A percentile compares a stretch with the other conserved stretches of the same genome.
These are phyloP conservation scores for Cordyceps tenuipes DNA, from an alignment of 2,329 filamentous ascomycete genomes.

Conservation along the genomic window DNA sequence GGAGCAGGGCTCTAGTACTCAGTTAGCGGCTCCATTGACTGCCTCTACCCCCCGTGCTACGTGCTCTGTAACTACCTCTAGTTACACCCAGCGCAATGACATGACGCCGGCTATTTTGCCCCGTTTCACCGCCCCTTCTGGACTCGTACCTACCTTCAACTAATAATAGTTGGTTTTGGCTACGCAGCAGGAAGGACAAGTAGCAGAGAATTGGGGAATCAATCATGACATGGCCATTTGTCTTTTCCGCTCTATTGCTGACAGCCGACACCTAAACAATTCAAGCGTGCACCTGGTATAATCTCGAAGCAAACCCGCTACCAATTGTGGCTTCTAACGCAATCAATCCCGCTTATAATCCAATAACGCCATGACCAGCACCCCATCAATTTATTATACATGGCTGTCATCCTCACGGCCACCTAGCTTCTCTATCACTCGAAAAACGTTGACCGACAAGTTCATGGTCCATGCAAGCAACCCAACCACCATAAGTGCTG, in stretches of 20 bases:
- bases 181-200: too few relatives aligned
- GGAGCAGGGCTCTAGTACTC: too few relatives aligned
- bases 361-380: slow-evolving; percentile 1
- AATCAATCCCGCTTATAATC: background rate
- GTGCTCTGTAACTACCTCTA: too few relatives aligned
- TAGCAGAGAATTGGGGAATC: too few relatives aligned
- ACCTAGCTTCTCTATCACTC: slow-evolving; percentile 54
- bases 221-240: too few relatives aligned
- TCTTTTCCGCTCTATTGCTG: background rate
- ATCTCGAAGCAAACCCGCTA: background rate
- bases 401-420: slow-evolving; percentile 38
- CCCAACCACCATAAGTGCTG: slow-evolving; percentile 70
- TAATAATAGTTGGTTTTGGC: too few relatives aligned
- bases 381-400: slow-evolving; percentile 12
- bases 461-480: slow-evolving; percentile 85
- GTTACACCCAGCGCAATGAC: too few relatives aligned
- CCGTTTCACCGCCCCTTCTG: too few relatives aligned
- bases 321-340: background rate
- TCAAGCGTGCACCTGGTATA: background rate
- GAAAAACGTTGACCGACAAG: slow-evolving; percentile 77
- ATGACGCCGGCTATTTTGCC: too few relatives aligned
- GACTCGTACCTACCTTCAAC: too few relatives aligned
- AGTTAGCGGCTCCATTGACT: too few relatives aligned
- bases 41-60: too few relatives aligned
- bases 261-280: background rate